Percentiles rank a stretch among this genome's conserved stretches.
Evolutionary conservation across 768 basidiomycete genomes (phyloP).

Genomic region (Tricholoma hemisulphureum): DNA sequence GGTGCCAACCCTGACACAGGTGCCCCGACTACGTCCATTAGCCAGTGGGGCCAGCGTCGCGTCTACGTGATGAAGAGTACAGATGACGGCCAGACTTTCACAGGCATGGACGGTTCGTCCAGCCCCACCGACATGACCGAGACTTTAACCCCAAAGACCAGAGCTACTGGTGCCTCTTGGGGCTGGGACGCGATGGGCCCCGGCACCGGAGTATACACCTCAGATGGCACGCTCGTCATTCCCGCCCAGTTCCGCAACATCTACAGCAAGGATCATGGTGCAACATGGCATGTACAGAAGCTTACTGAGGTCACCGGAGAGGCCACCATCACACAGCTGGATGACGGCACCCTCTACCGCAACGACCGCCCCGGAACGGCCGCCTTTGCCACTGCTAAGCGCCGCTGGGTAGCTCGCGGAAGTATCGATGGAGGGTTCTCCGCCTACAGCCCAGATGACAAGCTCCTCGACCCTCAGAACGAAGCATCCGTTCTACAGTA

Average conservation of each 20-base stretch:
- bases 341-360: not conserved
- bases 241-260: not conserved
- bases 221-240: not conserved
- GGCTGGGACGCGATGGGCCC: not conserved
- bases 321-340: not conserved
- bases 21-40: not conserved
- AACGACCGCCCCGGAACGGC: not conserved
- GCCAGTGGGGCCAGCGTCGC: not conserved
- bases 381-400: not conserved
- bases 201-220: constrained; percentile 1
- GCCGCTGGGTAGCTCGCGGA: constrained; percentile 1
- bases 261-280: constrained; percentile 2
- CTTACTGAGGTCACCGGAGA: not conserved
- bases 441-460: not conserved
- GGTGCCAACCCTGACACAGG: constrained; percentile 1
- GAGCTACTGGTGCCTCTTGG: not conserved
- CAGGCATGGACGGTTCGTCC: not conserved
- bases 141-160: constrained; percentile 2
- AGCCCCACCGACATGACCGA: not conserved
- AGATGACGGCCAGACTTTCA: not conserved
- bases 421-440: not conserved
- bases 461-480: not conserved
- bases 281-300: constrained; percentile 1
- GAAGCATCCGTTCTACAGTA: constrained; percentile 2
- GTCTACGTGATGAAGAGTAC: constrained; percentile 2